phyloP scores from a whole-genome alignment of 202 grass and related monocot genomes.

The Carex arenaria region DNA sequence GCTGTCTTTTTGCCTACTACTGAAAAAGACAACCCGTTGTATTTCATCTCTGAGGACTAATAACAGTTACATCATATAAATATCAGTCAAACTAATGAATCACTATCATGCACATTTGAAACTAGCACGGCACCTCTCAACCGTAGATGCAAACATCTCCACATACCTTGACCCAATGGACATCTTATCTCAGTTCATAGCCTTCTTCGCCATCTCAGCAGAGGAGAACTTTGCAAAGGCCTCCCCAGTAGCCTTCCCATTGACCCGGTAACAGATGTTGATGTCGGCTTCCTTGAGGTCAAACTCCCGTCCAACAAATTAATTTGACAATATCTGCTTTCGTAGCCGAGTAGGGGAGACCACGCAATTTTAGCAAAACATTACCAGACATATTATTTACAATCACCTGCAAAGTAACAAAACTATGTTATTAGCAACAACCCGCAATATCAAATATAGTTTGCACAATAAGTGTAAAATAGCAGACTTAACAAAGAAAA shows the following conservation, averaged over 20 bases:
- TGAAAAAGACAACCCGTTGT: too few species aligned
- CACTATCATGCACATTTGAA: too few species aligned
- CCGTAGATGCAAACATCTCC: conserved; percentile 68
- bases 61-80: too few species aligned
- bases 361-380: conserved; percentile 81
- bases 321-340: conserved; percentile 59
- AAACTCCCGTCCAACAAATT: conserved; percentile 68
- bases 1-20: too few species aligned
- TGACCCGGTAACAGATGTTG: conserved; percentile 51
- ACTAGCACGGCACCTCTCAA: conserved; percentile 41
- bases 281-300: conserved; percentile 64
- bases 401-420: too few species aligned
- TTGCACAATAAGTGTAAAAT: too few species aligned
- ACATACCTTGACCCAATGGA: conserved; percentile 80
- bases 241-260: conserved; percentile 81
- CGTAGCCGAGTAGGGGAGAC: conserved; percentile 72
- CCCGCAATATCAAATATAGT: too few species aligned
- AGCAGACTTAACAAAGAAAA: too few species aligned
- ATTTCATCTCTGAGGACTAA: too few species aligned
- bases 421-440: too few species aligned
- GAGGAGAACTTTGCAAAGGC: conserved; percentile 72
- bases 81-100: too few species aligned
- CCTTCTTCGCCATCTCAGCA: conserved; percentile 65
- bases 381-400: too few species aligned
- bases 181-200: conserved; percentile 93